These are phyloP conservation scores for Firmiana major DNA, from an alignment of 345 rosid genomes.

Conservation along the genomic window DNA sequence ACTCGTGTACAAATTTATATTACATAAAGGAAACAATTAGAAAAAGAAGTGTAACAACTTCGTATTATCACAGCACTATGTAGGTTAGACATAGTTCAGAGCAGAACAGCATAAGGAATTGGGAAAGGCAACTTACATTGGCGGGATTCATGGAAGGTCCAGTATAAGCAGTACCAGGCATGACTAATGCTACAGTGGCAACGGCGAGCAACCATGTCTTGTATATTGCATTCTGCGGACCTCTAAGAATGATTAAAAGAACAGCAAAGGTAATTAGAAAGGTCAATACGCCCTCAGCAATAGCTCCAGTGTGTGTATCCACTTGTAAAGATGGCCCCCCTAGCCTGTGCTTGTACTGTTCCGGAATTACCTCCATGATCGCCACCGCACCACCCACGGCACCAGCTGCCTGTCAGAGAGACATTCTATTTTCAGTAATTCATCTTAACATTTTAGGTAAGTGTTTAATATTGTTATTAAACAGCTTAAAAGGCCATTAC, in stretches of 20 bases:
- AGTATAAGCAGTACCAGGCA: constrained; percentile 60
- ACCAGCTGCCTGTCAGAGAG: constrained; percentile 67
- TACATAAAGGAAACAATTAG: neutral
- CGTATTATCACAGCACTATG: neutral
- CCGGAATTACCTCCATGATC: constrained; percentile 70
- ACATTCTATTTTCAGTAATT: neutral
- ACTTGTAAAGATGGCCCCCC: constrained; percentile 67
- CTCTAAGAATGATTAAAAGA: constrained; percentile 65
- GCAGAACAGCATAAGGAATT: neutral
- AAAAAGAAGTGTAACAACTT: neutral
- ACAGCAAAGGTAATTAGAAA: constrained; percentile 66
- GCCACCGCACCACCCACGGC: constrained; percentile 92
- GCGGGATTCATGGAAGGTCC: constrained; percentile 99
- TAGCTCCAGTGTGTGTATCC: constrained; percentile 77
- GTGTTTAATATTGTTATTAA: neutral
- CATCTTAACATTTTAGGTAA: neutral
- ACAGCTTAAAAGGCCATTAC: neutral
- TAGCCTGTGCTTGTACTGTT: constrained; percentile 62
- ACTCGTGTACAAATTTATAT: neutral
- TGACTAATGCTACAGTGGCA: constrained; percentile 55
- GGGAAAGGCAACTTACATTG: constrained; percentile 57
- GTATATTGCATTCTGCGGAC: constrained; percentile 52
- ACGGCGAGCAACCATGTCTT: constrained; percentile 65
- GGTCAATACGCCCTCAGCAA: constrained; percentile 84
- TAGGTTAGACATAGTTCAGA: neutral